These are phyloP conservation scores for Oropetium thomaeum DNA, from an alignment of 176 grass and related monocot species.

Conservation along the genomic window DNA sequence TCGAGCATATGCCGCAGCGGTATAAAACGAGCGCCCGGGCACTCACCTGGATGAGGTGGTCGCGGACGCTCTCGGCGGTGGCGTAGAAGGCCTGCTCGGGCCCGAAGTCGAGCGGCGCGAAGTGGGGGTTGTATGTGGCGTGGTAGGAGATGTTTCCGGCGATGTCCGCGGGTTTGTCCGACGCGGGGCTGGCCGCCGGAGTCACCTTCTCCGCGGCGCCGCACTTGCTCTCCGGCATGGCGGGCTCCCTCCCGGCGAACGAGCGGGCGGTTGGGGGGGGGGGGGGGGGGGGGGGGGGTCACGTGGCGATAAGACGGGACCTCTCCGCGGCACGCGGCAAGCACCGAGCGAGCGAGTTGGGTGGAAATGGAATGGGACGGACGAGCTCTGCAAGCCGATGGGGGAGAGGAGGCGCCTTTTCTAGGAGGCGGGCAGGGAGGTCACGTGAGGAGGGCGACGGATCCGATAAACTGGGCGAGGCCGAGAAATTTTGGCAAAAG, in stretches of 20 bases:
- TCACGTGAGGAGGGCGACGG: conserved; percentile 31
- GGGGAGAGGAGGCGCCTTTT: conserved; percentile 27
- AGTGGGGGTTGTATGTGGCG: conserved; percentile 72
- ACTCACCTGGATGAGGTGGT: conserved; percentile 76
- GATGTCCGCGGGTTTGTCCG: conserved; percentile 61
- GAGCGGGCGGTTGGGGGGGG: no score
- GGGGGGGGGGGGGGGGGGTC: no score
- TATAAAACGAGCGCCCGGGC: not conserved
- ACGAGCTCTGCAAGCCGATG: not conserved
- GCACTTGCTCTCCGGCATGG: conserved; percentile 40
- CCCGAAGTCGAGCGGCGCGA: conserved; percentile 76
- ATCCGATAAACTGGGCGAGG: conserved; percentile 42
- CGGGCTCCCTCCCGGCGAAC: no score
- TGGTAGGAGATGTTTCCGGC: conserved; percentile 85
- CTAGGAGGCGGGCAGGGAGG: not conserved
- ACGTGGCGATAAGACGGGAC: conserved; percentile 9
- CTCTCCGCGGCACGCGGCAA: conserved; percentile 24
- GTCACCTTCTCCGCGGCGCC: conserved; percentile 47
- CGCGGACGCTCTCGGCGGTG: conserved; percentile 83
- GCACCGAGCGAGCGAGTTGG: conserved; percentile 12
- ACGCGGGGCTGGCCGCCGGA: conserved; percentile 58
- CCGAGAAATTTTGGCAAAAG: conserved; percentile 40
- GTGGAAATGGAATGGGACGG: not conserved
- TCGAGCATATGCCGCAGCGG: not conserved
- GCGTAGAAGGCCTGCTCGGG: conserved; percentile 88